Evolutionary conservation across 1,284 basidiomycete genomes (phyloP).

Genomic region (Ganoderma resinaceum): DNA sequence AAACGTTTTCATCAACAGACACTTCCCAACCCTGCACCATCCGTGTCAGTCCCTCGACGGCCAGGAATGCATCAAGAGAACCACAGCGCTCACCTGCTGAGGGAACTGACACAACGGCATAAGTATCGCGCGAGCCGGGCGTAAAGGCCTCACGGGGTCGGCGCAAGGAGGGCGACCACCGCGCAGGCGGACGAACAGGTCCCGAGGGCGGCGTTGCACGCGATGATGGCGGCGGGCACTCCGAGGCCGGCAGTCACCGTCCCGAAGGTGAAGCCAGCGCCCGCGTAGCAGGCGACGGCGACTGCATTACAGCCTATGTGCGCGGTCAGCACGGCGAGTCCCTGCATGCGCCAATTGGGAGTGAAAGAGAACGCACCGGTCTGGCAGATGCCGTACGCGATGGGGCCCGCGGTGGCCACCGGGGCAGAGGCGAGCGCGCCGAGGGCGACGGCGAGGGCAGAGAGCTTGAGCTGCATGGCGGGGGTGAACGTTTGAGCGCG

Average conservation of each 20-base stretch:
- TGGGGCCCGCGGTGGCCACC: slow-evolving; percentile 42
- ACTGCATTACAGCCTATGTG: slow-evolving; percentile 58
- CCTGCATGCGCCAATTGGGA: background rate
- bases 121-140: background rate
- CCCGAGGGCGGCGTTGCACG: slow-evolving; percentile 58
- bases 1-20: no score
- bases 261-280: slow-evolving; percentile 59
- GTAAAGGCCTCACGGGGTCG: slow-evolving; percentile 34
- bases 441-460: background rate
- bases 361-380: slow-evolving; percentile 46
- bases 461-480: slow-evolving; percentile 11
- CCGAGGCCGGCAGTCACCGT: slow-evolving; percentile 50
- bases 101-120: no score
- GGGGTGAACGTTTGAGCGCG: background rate
- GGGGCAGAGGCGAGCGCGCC: background rate
- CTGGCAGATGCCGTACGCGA: slow-evolving; percentile 56
- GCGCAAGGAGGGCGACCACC: slow-evolving; percentile 35
- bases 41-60: background rate
- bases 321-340: background rate
- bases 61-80: background rate
- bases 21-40: background rate
- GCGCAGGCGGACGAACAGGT: slow-evolving; percentile 42
- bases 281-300: slow-evolving; percentile 60
- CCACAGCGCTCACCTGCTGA: background rate
- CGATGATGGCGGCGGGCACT: slow-evolving; percentile 53